Percentiles rank a stretch among this genome's conserved stretches.
Conservation (phyloP, 108 stramenopile species). For the Aurantiochytrium sp. region DNA sequence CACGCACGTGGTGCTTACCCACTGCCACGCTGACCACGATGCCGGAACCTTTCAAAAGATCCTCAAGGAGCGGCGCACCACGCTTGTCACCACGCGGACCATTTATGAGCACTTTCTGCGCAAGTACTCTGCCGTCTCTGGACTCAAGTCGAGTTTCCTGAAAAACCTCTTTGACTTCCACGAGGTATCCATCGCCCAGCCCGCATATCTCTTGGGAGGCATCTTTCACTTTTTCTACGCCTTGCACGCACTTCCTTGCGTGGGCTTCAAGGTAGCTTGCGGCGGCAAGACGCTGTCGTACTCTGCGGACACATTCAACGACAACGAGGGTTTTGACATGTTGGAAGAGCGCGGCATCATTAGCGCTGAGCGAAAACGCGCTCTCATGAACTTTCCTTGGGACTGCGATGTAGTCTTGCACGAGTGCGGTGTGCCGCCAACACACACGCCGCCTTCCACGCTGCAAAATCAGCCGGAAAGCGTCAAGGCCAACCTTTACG, state of each 20-base stretch:
- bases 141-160: constrained; percentile 64
- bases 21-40: constrained; percentile 89
- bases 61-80: constrained; percentile 71
- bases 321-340: constrained; percentile 59
- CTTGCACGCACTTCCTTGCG: constrained; percentile 80
- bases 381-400: constrained; percentile 35
- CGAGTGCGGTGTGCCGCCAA: constrained; percentile 82
- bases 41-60: constrained; percentile 91
- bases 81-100: constrained; percentile 78
- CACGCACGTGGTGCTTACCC: constrained; percentile 65
- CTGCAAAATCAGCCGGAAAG: constrained; percentile 59
- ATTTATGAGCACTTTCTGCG: constrained; percentile 88
- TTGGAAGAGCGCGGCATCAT: constrained; percentile 43
- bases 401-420: constrained; percentile 75
- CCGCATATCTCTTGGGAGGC: constrained; percentile 70
- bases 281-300: constrained; percentile 78
- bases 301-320: constrained; percentile 84
- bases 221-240: constrained; percentile 80
- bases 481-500: constrained; percentile 72
- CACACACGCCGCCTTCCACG: constrained; percentile 79
- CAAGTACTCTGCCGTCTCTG: constrained; percentile 83
- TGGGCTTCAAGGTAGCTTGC: constrained; percentile 82
- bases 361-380: neutral
- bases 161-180: constrained; percentile 70
- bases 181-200: constrained; percentile 74